phyloP scores from a whole-genome alignment of 1,284 basidiomycete genomes.

The Heterobasidion annosum region DNA sequence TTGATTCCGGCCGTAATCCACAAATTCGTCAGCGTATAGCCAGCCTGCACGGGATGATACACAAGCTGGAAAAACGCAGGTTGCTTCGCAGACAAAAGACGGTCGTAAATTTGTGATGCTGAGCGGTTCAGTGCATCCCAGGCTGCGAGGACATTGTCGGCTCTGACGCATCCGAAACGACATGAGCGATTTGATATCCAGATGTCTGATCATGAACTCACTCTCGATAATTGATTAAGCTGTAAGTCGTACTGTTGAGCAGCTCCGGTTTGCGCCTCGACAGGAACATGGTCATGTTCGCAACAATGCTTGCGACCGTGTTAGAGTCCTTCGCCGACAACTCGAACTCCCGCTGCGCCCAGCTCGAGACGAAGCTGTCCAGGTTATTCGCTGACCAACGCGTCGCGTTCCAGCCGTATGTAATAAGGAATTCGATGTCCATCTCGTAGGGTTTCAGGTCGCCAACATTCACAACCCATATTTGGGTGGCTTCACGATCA shows the following conservation, averaged over 20 bases:
- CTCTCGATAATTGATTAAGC: slow-evolving; percentile 60
- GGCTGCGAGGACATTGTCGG: slow-evolving; percentile 40
- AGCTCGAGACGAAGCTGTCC: slow-evolving; percentile 39
- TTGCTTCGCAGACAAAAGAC: slow-evolving; percentile 32
- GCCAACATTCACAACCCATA: slow-evolving; percentile 60
- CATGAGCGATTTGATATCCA: neutral
- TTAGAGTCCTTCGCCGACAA: slow-evolving; percentile 26
- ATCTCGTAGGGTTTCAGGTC: slow-evolving; percentile 70
- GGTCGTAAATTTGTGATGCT: slow-evolving; percentile 48
- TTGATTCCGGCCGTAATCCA: slow-evolving; percentile 51
- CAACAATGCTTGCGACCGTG: slow-evolving; percentile 42
- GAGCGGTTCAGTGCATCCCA: slow-evolving; percentile 40
- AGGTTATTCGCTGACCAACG: slow-evolving; percentile 45
- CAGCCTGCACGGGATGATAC: slow-evolving; percentile 53
- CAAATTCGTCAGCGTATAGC: slow-evolving; percentile 46
- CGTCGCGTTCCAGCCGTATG: slow-evolving; percentile 50
- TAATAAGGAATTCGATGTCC: slow-evolving; percentile 62
- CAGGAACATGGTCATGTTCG: slow-evolving; percentile 53
- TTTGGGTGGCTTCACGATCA: slow-evolving; percentile 41
- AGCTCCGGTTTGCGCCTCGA: slow-evolving; percentile 61
- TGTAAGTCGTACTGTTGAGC: slow-evolving; percentile 53
- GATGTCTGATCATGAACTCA: slow-evolving; percentile 21
- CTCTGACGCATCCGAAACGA: slow-evolving; percentile 23
- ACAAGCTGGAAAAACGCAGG: slow-evolving; percentile 63
- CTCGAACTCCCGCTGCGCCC: slow-evolving; percentile 63